phyloP scores from a whole-genome alignment of 495 filamentous ascomycete species.

The Immersiella caudata region DNA sequence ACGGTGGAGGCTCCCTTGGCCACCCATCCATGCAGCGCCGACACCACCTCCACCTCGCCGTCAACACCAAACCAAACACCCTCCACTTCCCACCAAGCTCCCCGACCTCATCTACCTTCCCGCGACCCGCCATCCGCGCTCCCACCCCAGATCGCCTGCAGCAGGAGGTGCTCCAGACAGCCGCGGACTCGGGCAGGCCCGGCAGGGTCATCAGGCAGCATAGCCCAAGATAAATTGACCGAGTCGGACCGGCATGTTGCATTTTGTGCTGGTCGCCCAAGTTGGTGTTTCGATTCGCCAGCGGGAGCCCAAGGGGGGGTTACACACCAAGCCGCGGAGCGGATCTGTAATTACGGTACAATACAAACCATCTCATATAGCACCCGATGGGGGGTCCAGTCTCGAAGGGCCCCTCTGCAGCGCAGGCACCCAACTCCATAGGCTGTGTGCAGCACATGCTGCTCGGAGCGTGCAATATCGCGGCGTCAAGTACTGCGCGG shows the following conservation, averaged over 20 bases:
- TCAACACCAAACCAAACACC: not conserved
- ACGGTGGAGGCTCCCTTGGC: not conserved
- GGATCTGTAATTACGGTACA: conserved; percentile 21
- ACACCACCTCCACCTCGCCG: conserved; percentile 5
- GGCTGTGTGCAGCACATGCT: not conserved
- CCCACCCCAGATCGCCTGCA: not conserved
- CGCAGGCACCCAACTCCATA: not conserved
- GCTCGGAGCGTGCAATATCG: not conserved
- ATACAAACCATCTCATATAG: conserved; percentile 6
- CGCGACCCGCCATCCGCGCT: not conserved
- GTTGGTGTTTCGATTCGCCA: conserved; percentile 28
- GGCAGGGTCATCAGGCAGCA: conserved; percentile 22
- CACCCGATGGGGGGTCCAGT: not conserved
- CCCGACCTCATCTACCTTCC: not conserved
- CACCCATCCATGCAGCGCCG: not conserved
- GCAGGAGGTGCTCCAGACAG: conserved; percentile 6
- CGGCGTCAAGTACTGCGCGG: not conserved
- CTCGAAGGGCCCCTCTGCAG: not conserved
- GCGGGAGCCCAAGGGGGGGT: conserved; percentile 9
- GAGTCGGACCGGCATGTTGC: conserved; percentile 39
- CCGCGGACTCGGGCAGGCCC: conserved; percentile 4
- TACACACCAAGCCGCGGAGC: conserved; percentile 14
- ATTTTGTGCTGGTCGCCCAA: conserved; percentile 23
- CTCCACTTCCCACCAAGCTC: not conserved
- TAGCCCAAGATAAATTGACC: conserved; percentile 32